Base-by-base conservation (phyloP, 2,329 filamentous ascomycete genomes). In the Rhynchosporium agropyri region DNA sequence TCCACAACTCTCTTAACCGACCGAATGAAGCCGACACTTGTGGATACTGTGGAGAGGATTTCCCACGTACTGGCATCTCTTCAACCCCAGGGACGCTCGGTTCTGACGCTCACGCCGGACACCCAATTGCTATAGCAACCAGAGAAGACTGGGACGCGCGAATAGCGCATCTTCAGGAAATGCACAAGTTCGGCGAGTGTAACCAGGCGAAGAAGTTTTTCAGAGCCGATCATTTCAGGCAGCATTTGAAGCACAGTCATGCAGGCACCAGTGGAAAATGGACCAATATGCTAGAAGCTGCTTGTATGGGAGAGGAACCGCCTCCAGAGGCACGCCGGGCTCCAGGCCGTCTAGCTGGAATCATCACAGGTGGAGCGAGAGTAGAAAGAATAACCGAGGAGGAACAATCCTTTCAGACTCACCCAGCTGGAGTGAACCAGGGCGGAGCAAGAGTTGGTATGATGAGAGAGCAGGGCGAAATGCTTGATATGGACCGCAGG, bases 131-230 rank as follows among this genome's bases (percentile, higher is more conserved):
- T 51, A 73, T 79, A 29, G 77, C 88, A 28, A 96, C 91, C 46
- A 89, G 93, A 4, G 85, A 91, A 59, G 90, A 98, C 74, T 97
- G 93, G 93, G 90, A 96, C 58, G 83, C 86, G 65, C 88, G 95
- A 63, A 87, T 93, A 60, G 89, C 90, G 62, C 95, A 99, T 79
- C 80, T 99, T 60, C 93, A 92, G 73, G 89, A 91, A 71, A 85
- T 92, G 67, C 95, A 99, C 80, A 99, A 99, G 75, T 99, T 97
- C 75, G 87, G 92, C 67, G 95, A 98, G 78, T 99, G 95, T 83
- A 99, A 99, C 76, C 92, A 95, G 72, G 90, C 90, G 69, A 99
- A 99, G 81, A 98, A 98, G 76, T 99, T 99, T 76, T 99, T 90
- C 79, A 86, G 95, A 43, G 95, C 95, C 40, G 95, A 99, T 76